Base-by-base conservation (phyloP, 1,284 basidiomycete genomes). In the Melampsora larici-populina region DNA sequence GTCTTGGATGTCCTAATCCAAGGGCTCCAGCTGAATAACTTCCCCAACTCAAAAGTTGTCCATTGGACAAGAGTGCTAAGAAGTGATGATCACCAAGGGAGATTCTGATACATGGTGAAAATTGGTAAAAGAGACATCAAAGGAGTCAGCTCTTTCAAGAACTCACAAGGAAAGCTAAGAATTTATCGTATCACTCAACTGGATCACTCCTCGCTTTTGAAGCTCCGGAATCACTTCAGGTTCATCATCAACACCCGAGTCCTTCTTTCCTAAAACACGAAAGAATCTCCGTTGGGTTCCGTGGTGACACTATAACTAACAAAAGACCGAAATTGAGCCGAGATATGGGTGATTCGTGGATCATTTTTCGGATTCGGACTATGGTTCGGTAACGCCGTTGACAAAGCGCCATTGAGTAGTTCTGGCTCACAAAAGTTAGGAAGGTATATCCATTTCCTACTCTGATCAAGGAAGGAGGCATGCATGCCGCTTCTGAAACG, bases 211-310 rank as follows among this genome's bases (percentile, higher is more conserved):
- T 48, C 65, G 65, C 24, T 68, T 58, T 64, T 76, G 73, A 26
- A 76, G 43, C n/a, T 13, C 24, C 26, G 65, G 73, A 26, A 76
- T 51, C 31, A 76, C 66, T 48, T 76, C 73, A 46, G 73, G 73
- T 9, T 76, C 64, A 43, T 51, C 40, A 13, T 68, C 18, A 21
- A 33, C 11, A 8, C 49, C 49, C 13, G 63, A 18, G 29, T 51
- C 63, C 36, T 74, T 68, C 36, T 43, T 69, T 40, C 73, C 73
- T 43, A 76, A 68, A 76, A 76, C 18, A 76, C 73, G 33, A 76
- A 76, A 26, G 73, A 74, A 43, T 74, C 67, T 24, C 55, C 65
- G n/a, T 60, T 68, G 7, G 31, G 17, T 13, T 46, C 58, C 11
- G n/a, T 31, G 15, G 51, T 29, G 65, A 67, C 73, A 49, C 73